Percentiles rank a stretch among this genome's conserved stretches.
phyloP scores from a whole-genome alignment of 768 basidiomycete species.

The Suillus brevipes region DNA sequence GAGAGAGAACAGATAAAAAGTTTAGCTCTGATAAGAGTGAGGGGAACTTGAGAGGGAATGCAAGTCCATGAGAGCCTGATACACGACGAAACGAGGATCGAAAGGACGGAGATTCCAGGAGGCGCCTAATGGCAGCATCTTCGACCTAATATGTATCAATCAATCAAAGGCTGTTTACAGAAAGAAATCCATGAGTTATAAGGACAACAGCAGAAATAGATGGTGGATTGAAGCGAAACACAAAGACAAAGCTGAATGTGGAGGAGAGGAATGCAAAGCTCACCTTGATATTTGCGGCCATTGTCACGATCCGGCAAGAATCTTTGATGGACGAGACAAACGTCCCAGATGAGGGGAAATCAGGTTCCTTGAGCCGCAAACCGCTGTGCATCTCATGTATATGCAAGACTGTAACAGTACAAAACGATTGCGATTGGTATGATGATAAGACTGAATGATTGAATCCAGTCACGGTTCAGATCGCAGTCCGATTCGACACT shows the following conservation, averaged over 20 bases:
- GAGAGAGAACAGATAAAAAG: conserved; percentile 70
- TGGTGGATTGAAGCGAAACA: not conserved
- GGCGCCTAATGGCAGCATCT: conserved; percentile 53
- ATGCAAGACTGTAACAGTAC: not conserved
- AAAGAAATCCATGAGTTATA: not conserved
- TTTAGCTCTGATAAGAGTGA: conserved; percentile 76
- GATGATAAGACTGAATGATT: not conserved
- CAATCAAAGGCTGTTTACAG: conserved; percentile 12
- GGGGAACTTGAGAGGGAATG: conserved; percentile 78
- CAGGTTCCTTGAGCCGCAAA: not conserved
- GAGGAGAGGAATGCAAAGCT: conserved; percentile 27
- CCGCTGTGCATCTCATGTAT: not conserved
- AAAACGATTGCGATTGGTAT: not conserved
- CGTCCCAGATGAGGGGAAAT: conserved; percentile 46
- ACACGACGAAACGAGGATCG: conserved; percentile 60
- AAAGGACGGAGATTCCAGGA: conserved; percentile 67
- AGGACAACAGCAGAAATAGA: not conserved
- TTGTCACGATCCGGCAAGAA: conserved; percentile 50
- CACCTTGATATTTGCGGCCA: conserved; percentile 53
- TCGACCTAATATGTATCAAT: conserved; percentile 47
- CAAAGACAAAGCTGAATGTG: not conserved
- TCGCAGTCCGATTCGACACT: not conserved
- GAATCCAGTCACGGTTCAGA: not conserved
- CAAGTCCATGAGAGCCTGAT: conserved; percentile 64
- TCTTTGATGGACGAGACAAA: conserved; percentile 54